phyloP scores from a whole-genome alignment of 2,329 filamentous ascomycete species.

The Triangularia setosa region DNA sequence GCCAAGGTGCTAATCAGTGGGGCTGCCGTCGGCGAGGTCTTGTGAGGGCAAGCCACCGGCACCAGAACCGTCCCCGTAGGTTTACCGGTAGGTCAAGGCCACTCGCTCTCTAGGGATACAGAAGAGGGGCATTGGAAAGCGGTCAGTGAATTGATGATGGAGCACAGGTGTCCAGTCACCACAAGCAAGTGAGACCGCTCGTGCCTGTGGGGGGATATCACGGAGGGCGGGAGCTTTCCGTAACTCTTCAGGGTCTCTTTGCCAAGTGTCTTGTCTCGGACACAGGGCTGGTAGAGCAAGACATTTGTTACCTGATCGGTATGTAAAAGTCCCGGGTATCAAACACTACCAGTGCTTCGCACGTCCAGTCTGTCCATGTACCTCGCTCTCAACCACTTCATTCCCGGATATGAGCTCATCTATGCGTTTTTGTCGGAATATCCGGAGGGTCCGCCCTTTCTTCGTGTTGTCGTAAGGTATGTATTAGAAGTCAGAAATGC shows the following conservation, averaged over 20 bases:
- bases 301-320: background rate
- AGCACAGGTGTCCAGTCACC: background rate
- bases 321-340: background rate
- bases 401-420: background rate
- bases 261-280: background rate
- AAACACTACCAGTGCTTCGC: background rate
- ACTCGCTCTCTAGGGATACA: background rate
- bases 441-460: background rate
- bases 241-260: background rate
- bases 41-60: constrained; percentile 7
- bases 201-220: background rate
- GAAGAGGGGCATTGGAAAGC: background rate
- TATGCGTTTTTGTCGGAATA: background rate
- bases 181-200: background rate
- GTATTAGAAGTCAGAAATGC: background rate
- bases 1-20: constrained; percentile 9
- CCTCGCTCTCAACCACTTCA: background rate
- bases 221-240: background rate
- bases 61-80: background rate
- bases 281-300: background rate
- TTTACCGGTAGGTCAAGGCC: background rate
- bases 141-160: background rate
- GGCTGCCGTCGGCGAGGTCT: constrained; percentile 7
- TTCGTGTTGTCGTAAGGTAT: background rate
- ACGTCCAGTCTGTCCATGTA: background rate